These are phyloP conservation scores for Hypoxylon intermedium DNA, from an alignment of 495 filamentous ascomycete species.

Conservation along the genomic window DNA sequence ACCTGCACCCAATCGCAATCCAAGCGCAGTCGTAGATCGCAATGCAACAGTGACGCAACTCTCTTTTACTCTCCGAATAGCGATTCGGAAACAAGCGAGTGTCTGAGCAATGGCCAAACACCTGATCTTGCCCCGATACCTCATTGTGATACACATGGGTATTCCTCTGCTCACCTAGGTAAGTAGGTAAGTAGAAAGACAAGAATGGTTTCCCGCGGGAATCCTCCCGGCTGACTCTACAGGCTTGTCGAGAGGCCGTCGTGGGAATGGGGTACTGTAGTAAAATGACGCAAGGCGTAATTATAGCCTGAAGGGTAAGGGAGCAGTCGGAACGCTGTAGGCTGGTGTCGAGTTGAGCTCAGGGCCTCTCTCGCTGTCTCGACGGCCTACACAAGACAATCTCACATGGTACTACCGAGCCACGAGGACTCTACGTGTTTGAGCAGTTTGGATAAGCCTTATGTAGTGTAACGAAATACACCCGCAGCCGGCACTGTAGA, in stretches of 20 bases:
- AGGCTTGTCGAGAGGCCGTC: background rate
- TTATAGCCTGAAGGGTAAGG: conserved; percentile 6
- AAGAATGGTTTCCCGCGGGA: too few species aligned
- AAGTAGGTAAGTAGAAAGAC: too few species aligned
- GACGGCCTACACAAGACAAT: conserved; percentile 4
- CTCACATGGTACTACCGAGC: conserved; percentile 17
- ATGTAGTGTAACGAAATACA: conserved; percentile 31
- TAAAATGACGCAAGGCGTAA: background rate
- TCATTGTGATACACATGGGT: background rate
- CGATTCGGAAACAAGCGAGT: conserved; percentile 15
- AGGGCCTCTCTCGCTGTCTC: conserved; percentile 5
- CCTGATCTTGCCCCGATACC: background rate
- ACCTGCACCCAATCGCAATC: conserved; percentile 24
- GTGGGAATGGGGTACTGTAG: background rate
- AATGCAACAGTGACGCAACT: conserved; percentile 21
- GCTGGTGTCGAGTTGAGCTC: background rate
- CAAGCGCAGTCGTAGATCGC: background rate
- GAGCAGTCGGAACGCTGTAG: conserved; percentile 1
- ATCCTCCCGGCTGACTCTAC: too few species aligned
- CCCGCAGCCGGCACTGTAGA: conserved; percentile 13
- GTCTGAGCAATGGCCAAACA: background rate
- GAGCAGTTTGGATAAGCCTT: conserved; percentile 4
- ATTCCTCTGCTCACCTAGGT: too few species aligned
- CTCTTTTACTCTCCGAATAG: conserved; percentile 26
- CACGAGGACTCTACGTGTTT: conserved; percentile 30